phyloP scores from a whole-genome alignment of 176 grass and related monocot species.

The Echinochloa phyllopogon region DNA sequence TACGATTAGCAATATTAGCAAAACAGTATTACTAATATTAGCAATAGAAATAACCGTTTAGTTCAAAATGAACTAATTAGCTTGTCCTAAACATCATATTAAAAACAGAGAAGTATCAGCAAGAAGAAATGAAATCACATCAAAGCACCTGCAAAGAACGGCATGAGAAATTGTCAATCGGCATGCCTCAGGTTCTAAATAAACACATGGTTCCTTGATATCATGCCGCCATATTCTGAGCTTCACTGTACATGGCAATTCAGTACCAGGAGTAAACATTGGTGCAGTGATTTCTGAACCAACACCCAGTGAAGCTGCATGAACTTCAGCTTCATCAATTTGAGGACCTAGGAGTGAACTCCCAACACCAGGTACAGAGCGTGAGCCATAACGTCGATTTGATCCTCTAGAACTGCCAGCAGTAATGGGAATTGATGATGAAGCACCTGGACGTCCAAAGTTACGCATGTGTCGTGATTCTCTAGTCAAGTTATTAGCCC shows the following conservation, averaged over 20 bases:
- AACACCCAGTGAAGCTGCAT: slow-evolving; percentile 58
- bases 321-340: slow-evolving; percentile 73
- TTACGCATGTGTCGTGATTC: slow-evolving; percentile 42
- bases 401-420: slow-evolving; percentile 55
- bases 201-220: slow-evolving; percentile 63
- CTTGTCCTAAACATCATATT: not conserved
- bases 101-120: slow-evolving; percentile 9
- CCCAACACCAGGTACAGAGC: slow-evolving; percentile 55
- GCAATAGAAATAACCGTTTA: slow-evolving; percentile 6
- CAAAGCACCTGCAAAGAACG: slow-evolving; percentile 95
- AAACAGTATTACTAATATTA: slow-evolving; percentile 10
- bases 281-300: slow-evolving; percentile 72
- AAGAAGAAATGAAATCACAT: slow-evolving; percentile 31
- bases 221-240: slow-evolving; percentile 95
- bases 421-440: slow-evolving; percentile 48
- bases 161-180: slow-evolving; percentile 90
- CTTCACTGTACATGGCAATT: slow-evolving; percentile 98
- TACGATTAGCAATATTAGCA: not conserved
- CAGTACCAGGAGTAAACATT: slow-evolving; percentile 69
- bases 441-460: slow-evolving; percentile 49
- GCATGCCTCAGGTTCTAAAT: slow-evolving; percentile 55
- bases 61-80: slow-evolving; percentile 1
- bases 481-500: slow-evolving; percentile 44
- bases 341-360: slow-evolving; percentile 53
- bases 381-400: slow-evolving; percentile 47